These are phyloP conservation scores for Aspergillus mulundensis DNA, from an alignment of 495 filamentous ascomycete genomes.

Conservation along the genomic window DNA sequence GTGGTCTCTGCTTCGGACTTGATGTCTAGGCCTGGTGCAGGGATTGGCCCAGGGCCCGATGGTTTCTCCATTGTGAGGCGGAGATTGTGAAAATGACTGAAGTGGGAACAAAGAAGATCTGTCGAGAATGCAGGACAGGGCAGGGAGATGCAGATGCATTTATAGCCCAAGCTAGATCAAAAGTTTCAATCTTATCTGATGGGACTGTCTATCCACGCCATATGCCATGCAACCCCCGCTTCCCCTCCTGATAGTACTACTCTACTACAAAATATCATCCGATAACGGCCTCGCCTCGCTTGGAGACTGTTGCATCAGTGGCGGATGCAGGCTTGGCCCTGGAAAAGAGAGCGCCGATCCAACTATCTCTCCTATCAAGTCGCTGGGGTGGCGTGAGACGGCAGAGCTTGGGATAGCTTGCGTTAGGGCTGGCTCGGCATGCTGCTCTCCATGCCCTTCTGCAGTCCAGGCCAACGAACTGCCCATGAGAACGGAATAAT, in stretches of 20 bases:
- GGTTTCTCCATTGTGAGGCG: constrained; percentile 12
- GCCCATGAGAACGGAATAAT: background rate
- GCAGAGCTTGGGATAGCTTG: background rate
- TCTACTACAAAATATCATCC: background rate
- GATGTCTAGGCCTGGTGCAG: background rate
- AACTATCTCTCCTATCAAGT: background rate
- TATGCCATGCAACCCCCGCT: background rate
- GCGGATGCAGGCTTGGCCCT: background rate
- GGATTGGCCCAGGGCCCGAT: background rate
- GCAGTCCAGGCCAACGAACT: background rate
- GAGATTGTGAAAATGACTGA: no score
- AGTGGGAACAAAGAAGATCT: no score
- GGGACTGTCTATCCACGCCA: no score
- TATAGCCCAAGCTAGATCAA: background rate
- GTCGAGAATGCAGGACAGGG: background rate
- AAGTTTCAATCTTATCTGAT: constrained; percentile 2
- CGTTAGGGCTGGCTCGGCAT: constrained; percentile 1
- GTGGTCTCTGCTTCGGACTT: constrained; percentile 8
- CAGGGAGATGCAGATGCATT: background rate
- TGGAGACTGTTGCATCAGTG: background rate
- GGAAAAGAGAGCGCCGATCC: background rate
- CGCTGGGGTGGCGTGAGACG: background rate
- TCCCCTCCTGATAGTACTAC: background rate
- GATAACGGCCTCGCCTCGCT: background rate
- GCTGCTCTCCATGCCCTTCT: background rate